Base-by-base conservation (phyloP, 2,329 filamentous ascomycete species). In the Orbilia ellipsospora region DNA sequence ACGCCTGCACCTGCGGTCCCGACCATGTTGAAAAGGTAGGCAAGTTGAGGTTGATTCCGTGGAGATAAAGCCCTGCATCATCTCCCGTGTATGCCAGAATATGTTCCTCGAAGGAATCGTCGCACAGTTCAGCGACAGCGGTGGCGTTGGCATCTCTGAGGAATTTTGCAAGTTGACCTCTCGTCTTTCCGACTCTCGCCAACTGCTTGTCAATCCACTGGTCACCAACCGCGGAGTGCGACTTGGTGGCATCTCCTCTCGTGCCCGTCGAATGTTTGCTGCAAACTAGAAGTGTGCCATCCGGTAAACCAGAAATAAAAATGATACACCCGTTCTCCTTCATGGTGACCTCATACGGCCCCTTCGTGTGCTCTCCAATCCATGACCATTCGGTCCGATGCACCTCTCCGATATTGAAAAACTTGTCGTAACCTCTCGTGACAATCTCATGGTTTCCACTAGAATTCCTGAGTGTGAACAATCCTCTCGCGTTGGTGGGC, bases 261-360 rank as follows among this genome's bases (percentile, higher is more conserved):
- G 88, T 85, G 5, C 95, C 95, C 0, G 94, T 98, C 0, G 95
- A 98, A 82, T 99, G 95, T 81, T 99, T 99, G 86, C 94, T 98
- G 87, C 94, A 98, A n/a, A 99, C 94, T 6, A 99, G 85, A 8
- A 99, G 85, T 0, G 92, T 93, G 42, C 89, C 94, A 80, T 97
- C 94, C 80, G 96, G 92, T 20, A 99, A 85, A 13, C 94, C 95
- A 15, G 93, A 90, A 52, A 99, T 89, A 84, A 99, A 99, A 79
- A 99, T 97, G 82, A 99, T 99, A 83, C 95, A 99, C n/a, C 95
- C 95, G 80, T 99, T 99, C 83, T 99, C 95, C 84, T 99, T 99
- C 62, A 98, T 88, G 70, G 93, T 98, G 67, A 99, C 85, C 83
- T 99, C 95, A 80, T 98, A 99, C 0, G 95, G 95, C 0, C 93